Base-by-base conservation (phyloP, 2,329 filamentous ascomycete species). In the Pyrenochaeta sp. region DNA sequence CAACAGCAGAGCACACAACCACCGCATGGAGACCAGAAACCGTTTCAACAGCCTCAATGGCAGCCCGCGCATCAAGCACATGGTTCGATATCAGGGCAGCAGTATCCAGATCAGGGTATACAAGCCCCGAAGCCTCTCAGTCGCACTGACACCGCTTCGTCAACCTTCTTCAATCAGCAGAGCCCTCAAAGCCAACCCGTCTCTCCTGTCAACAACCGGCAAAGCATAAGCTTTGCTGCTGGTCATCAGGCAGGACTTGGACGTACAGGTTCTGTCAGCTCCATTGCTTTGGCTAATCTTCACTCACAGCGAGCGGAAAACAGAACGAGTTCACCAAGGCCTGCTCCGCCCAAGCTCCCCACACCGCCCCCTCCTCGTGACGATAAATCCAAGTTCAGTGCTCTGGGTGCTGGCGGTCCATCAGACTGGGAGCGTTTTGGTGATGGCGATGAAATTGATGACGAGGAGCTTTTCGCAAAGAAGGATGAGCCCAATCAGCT, bases 381-480 rank as follows among this genome's bases (percentile, higher is more conserved):
- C 44, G 64, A 69, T 42, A 64, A 66, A 10, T 71, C 73, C 1
- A 72, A 58, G 24, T 74, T 73, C 42, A 76, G 72, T 44, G 74
- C 70, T 12, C 54, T 78, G 3, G 74, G 74, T 7, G 61, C 60
- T 42, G 76, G 76, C 6, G 73, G 71, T 2, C 76, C 76, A 3
- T 76, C 73, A 9, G 76, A 77, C 37, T 78, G 76, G 76, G 75
- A 78, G 47, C 75, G 69, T 34, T 72, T 78, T 59, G 74, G 74
- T 10, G 61, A 48, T 6, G 65, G 53, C 7, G 71, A 69, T 4
- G 75, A 77, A 43, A 68, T 77, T 34, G 75, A 77, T 37, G 75
- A 78, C 42, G 74, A 75, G 34, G 74, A 72, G 8, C 42, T 74
- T 6, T 77, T 74, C 52, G 64, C 52, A n/a, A 76, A 73, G 58